Conservation (phyloP, 176 grass and related monocot genomes). For the Sorghum bicolor region Sorghum_bicolor_NCBIv3 NC_012873.2:64453501-64454000, state of each 20-base stretch:
- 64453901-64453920: not conserved
- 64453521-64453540: not conserved
- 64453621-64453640: conserved; percentile 77
- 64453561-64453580: conserved; percentile 93
- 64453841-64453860: not conserved
- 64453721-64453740: not conserved
- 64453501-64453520: not conserved
- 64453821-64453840: not conserved
- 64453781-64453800: not conserved
- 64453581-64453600: conserved; percentile 76
- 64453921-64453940: too few species aligned
- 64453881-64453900: not conserved
- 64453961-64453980: too few species aligned
- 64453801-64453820: not conserved
- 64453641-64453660: not conserved
- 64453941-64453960: too few species aligned
- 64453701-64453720: not conserved
- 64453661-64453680: not conserved
- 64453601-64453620: conserved; percentile 60
- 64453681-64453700: conserved; percentile 3
- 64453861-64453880: too few species aligned
- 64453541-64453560: conserved; percentile 88
- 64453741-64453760: not conserved
- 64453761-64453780: not conserved
- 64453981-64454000: too few species aligned